Evolutionary conservation across 345 rosid genomes (phyloP), one percentile per base, ranked within the genome.

Genomic region (Turnera subulata): DNA sequence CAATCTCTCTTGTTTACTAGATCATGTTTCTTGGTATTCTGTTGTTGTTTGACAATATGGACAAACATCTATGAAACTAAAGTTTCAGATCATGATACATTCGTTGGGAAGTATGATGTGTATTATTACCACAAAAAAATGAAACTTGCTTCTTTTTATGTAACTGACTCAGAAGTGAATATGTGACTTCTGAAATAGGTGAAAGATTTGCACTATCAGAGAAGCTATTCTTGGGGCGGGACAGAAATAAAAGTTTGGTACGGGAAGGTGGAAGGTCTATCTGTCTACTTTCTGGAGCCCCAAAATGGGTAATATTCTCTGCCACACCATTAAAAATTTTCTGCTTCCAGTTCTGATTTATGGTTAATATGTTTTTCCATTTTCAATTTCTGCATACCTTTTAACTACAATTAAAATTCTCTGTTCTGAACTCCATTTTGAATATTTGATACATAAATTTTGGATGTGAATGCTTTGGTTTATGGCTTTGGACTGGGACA

Each of bases 161-260:
- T 43, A 32, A 10, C 22, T 45, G 53, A 59, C 24, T 23, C 18
- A 26, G 55, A 12, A 40, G 35, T 8, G 8, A 39, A 56, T 38
- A 16, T 22, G 29, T 54, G 23, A 59, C 47, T 63, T 65, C 16
- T 65, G 56, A 54, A 47, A 59, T 54, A 91, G 98, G 96, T 88
- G 62, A 84, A 80, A 73, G 92, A 91, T 74, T 59, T 91, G 37
- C 74, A 74, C 37, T 75, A 66, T 54, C 64, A 77, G 20, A 76
- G 81, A 82, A 76, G 86, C 76, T 91, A 75, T 73, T 82, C 78
- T 50, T 88, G 89, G 89, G 86, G 85, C 54, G 98, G 80, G 46
- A 85, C 88, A 26, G 98, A 91, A 71, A 82, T 91, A 66, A 82
- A 88, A 80, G 96, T 85, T 24, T 91, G 96, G 95, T 69, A 72